A percentile compares a stretch with the other conserved stretches of the same genome.
phyloP scores from a whole-genome alignment of 352 stramenopile genomes.

The Globisporangium apiculatum region DNA sequence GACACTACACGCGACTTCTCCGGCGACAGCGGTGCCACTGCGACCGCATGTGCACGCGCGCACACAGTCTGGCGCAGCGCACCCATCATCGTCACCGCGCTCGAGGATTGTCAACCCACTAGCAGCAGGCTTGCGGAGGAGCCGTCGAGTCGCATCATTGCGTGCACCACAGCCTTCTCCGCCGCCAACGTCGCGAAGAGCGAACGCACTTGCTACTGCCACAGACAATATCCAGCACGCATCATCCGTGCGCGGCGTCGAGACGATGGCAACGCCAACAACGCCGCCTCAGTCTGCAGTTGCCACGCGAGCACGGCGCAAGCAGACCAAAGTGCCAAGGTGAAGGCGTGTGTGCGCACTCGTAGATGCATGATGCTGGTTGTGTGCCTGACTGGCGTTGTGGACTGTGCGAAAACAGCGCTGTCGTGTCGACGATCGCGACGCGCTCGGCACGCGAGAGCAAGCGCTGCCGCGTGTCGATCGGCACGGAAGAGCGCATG shows the following conservation, averaged over 20 bases:
- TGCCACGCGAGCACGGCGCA: neutral
- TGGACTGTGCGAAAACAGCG: neutral
- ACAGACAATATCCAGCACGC: neutral
- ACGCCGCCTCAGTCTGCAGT: neutral
- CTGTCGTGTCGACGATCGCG: slow-evolving; percentile 3
- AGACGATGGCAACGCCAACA: neutral
- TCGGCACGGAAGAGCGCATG: slow-evolving; percentile 11
- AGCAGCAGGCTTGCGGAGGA: neutral
- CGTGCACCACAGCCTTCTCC: neutral
- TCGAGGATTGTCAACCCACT: neutral
- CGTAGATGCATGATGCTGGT: neutral
- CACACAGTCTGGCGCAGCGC: neutral
- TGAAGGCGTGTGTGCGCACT: neutral
- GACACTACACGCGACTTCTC: neutral
- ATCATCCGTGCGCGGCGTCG: too few species aligned
- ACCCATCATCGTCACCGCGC: neutral
- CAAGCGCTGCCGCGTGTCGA: slow-evolving; percentile 6
- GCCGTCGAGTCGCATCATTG: neutral
- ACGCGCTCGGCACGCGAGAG: slow-evolving; percentile 1
- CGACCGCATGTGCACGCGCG: too few species aligned
- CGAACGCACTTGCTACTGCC: neutral
- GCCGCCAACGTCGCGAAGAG: neutral
- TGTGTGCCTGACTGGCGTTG: neutral
- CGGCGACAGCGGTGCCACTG: neutral
- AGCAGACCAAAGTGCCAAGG: slow-evolving; percentile 2